Base-by-base conservation (phyloP, 805 yeast genomes). In the Metschnikowia similis region DNA sequence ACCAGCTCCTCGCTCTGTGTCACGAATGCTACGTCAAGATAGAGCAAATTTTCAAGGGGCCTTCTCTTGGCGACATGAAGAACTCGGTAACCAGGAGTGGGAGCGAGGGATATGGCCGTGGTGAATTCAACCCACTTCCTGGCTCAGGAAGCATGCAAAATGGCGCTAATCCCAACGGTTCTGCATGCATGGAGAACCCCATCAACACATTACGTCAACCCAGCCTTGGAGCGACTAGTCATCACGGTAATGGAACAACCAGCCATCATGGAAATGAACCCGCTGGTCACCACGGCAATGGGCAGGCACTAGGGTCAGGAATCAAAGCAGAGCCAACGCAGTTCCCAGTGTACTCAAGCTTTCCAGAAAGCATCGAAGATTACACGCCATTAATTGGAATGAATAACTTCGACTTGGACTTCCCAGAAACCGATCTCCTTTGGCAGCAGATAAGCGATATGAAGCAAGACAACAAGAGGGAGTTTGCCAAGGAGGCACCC, bases 391-490 rank as follows among this genome's bases (percentile, higher is more conserved):
- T 32, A 26, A 26, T 43, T 31, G 32, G 34, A 16, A 14, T 35
- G 16, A 29, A 45, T 8, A 39, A 30, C n/a, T 47, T 41, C 9
- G n/a, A 16, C 10, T 17, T 9, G 17, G 37, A 41, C 11, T 10
- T 21, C 10, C 37, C 35, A n/a, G 55, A 53, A 31, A 48, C 47
- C 2, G 56, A 53, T 31, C 47, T 31, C 17, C 28, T 53, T 27
- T 53, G 56, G 56, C 49, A 48, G 29, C 50, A 48, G 14, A 43
- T 49, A 32, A 41, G 37, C 38, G 44, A 31, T 32, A 13, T 51
- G 43, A 53, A 48, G 39, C 37, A 35, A 28, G 39, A 29, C 37
- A 43, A 39, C 21, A 45, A 36, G 28, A 26, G 46, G 8, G 46
- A 43, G 16, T 27, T 35, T 35, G 14, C 17, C 14, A 28, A n/a